Evolutionary conservation across 805 yeast species (phyloP), one percentile per base, ranked within the genome.

Genomic region (Tetrapisispora pingtungensis): DNA sequence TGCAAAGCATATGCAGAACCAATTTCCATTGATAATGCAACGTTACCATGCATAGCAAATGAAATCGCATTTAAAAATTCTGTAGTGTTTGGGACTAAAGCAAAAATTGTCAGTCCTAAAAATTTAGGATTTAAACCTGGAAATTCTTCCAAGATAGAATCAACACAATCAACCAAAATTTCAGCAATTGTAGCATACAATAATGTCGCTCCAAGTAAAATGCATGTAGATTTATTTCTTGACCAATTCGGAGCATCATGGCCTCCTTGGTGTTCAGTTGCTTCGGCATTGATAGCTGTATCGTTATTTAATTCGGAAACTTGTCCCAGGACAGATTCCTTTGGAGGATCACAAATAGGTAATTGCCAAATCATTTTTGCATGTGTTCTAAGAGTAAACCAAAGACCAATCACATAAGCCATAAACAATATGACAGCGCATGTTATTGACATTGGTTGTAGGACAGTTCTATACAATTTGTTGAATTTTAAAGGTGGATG

Each of bases 1-100:
- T 93, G 98, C 47, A 93, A 71, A 0, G 96, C 98, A 61, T 93
- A 93, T 0, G 98, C 98, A 49, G 95, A 81, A 48, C 98, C 98
- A 63, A 93, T 93, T 61, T 93, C 98, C 95, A 93, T 85, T 2
- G 96, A 85, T 38, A 93, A 69, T 0, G 98, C 96, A 44, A 93
- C 96, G 53, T 93, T 93, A 1, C 98, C 98, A 54, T 90, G 80
- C 53, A 87, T 78, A 0, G 98, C 98, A 69, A 93, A 93, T 22
- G 96, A 88, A 46, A 93, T 89, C 55, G 97, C 98, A 65, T 93
- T 93, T 46, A 93, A 74, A 56, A 93, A 93, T 66, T 93, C 98
- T 0, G 98, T 93, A 7, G 97, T 87, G 58, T 89, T 93, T 12
- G 98, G 98, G 24, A 93, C 96, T 36, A 93, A 69, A 0, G 98